Base-by-base conservation (phyloP, 495 filamentous ascomycete genomes). In the Rhypophila decipiens region DNA sequence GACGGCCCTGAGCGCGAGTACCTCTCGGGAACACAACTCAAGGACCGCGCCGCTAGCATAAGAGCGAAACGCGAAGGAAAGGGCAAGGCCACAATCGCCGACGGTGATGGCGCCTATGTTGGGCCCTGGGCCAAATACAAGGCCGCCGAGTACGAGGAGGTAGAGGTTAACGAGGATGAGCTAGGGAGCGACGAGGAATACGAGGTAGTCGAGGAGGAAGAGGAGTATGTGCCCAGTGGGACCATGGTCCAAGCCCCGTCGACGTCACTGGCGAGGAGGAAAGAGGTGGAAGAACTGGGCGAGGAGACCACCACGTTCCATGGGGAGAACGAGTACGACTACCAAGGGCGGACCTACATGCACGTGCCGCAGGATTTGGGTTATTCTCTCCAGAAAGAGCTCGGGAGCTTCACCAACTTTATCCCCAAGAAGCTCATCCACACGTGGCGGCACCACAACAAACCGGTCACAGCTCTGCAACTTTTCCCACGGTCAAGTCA, bases 321-420 rank as follows among this genome's bases (percentile, higher is more conserved):
- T 47, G 94, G 90, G 37, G 69, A 72, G n/a, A 73, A 84, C 56
- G 66, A 87, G 63, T 83, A 82, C 72, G 94, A 97, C 64, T 97
- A 97, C 66, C 81, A 88, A 57, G 93, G 93, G 24, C 72, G 93
- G 51, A 95, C 90, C 18, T 90, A 89, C 60, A 89, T 93, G 86
- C 94, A 97, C 68, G 79, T 97, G 4, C 93, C 93, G n/a, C 88
- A 89, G 64, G 93, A 96, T 67, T 70, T 97, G 59, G 90, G 90
- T 63, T 77, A 96, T 63, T 87, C 95, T 59, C 71, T 98, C 53
- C 74, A 72, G 49, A 94, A 93, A 59, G 90, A 94, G 49, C 56
- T 71, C 18, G 88, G 87, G 55, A 85, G 76, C 48, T 57, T 78
- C 60, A 90, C 88, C 59, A 96, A 94, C 68, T 99, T 81, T 58